A percentile compares a stretch with the other conserved stretches of the same genome.
These are phyloP conservation scores for Ophiostoma perfectum DNA, from an alignment of 2,329 filamentous ascomycete species.

Conservation along the genomic window DNA sequence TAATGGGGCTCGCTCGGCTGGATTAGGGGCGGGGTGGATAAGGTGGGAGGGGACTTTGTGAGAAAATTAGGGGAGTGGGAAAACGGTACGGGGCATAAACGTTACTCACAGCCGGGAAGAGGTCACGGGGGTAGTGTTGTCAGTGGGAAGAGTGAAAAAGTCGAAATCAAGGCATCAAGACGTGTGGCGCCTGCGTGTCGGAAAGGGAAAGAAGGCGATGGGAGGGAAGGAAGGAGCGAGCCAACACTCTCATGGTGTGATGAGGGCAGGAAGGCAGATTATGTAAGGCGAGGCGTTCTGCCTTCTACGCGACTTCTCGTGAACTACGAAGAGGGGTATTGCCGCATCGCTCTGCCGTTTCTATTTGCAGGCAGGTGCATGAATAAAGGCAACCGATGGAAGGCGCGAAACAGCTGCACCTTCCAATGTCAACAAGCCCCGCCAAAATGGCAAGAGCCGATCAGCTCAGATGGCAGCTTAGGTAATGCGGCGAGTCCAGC, in stretches of 20 bases:
- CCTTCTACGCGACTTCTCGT: not conserved
- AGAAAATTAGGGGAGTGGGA: slow-evolving; percentile 9
- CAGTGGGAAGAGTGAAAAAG: not conserved
- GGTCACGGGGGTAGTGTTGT: not conserved
- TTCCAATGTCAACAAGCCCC: slow-evolving; percentile 8
- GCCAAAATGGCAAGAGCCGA: not conserved
- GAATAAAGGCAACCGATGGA: not conserved
- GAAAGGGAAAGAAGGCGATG: not conserved
- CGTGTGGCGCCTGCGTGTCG: not conserved
- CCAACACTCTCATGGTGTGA: not conserved
- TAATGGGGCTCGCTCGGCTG: slow-evolving; percentile 2
- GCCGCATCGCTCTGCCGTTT: not conserved
- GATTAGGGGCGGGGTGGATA: slow-evolving; percentile 15
- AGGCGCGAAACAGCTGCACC: slow-evolving; percentile 10
- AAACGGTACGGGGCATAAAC: slow-evolving; percentile 10
- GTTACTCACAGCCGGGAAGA: slow-evolving; percentile 1
- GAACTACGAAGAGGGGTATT: not conserved
- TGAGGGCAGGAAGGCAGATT: not conserved
- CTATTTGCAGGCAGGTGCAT: slow-evolving; percentile 3
- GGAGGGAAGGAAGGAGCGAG: not conserved
- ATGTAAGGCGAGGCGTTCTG: not conserved
- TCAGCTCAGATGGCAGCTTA: not conserved
- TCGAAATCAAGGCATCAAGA: not conserved
- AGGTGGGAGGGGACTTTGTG: slow-evolving; percentile 12
- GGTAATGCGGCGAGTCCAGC: not conserved